Base-by-base conservation (phyloP, 192 early-diverging fungal genomes). In the Coemansia sp. region DNA sequence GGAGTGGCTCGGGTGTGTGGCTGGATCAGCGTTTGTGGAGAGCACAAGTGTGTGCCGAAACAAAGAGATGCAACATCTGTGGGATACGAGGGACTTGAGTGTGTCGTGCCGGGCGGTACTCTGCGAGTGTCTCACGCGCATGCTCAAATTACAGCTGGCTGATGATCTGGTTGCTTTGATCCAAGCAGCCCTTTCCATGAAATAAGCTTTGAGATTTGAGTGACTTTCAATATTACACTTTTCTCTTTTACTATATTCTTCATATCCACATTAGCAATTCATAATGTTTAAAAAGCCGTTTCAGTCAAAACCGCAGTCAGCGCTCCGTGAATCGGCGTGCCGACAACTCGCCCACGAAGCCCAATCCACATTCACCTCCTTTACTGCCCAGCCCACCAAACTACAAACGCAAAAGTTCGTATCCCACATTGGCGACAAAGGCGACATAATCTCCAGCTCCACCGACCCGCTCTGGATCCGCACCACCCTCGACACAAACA, bases 231-330 rank as follows among this genome's bases (percentile, higher is more conserved):
- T 52, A 20, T 58, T 36, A 25, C 31, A 2, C n/a, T 62, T 64
- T 51, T 21, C 57, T 63, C 51, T 53, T 22, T 42, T 44, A 60
- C 26, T 60, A 46, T 38, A 7, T 40, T 60, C 23, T 67, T 15
- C 21, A 34, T 25, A 22, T 54, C 17, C 17, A 15, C n/a, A 15
- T 17, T 15, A 14, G 25, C 14, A 40, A 48, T 42, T 65, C 25
- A 15, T 26, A 60, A 91, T 91, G 90, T 91, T 91, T 68, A 91
- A 90, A 60, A 92, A 91, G 68, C 87, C 88, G 0, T 71, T 87
- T 47, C 69, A 85, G 15, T 70, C 88, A 36, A 94, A 94, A 64
- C 69, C 85, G 10, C 90, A 85, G 65, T 85, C 87, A 25, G 70
- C 83, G 23, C 66, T 93, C 21, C 83, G 90, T 7, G 84, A 84